Percentiles rank a stretch among this genome's conserved stretches.
Conservation (phyloP, 2,329 filamentous ascomycete genomes). For the Xylariaceae sp. region DNA sequence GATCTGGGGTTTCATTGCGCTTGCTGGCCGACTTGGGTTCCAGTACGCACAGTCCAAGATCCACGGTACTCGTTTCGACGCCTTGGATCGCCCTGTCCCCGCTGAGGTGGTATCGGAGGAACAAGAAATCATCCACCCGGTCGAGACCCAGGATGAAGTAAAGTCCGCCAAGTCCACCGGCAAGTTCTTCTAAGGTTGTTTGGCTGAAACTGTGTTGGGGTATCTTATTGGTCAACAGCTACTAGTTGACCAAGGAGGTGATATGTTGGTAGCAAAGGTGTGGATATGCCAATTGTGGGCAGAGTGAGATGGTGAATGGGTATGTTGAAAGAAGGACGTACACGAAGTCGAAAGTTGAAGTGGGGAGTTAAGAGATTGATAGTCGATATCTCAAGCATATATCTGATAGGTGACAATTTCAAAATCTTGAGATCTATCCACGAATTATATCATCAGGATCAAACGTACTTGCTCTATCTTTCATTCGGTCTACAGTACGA, state of each 20-base stretch:
- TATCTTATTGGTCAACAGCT: neutral
- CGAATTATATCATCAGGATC: neutral
- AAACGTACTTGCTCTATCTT: no score
- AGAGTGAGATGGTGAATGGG: neutral
- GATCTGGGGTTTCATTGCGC: conserved; percentile 71
- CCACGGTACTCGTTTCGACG: conserved; percentile 69
- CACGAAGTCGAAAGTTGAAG: no score
- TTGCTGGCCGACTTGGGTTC: conserved; percentile 63
- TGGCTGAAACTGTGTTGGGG: neutral
- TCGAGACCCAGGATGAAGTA: conserved; percentile 42
- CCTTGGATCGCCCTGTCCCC: conserved; percentile 62
- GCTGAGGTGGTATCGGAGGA: conserved; percentile 30
- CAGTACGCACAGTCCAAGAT: conserved; percentile 64
- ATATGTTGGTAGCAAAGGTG: neutral
- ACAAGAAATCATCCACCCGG: conserved; percentile 36
- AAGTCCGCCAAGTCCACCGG: conserved; percentile 49
- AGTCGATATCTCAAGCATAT: neutral
- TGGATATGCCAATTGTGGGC: neutral
- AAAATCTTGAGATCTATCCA: neutral
- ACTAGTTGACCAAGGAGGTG: neutral
- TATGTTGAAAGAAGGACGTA: neutral
- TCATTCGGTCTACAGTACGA: conserved; percentile 17
- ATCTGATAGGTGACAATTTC: neutral
- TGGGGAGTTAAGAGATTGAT: neutral
- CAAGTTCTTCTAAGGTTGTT: conserved; percentile 58